Percentiles rank a stretch among this genome's conserved stretches.
phyloP scores from a whole-genome alignment of 805 yeast species.

The Cyberlindnera misumaiensis region DNA sequence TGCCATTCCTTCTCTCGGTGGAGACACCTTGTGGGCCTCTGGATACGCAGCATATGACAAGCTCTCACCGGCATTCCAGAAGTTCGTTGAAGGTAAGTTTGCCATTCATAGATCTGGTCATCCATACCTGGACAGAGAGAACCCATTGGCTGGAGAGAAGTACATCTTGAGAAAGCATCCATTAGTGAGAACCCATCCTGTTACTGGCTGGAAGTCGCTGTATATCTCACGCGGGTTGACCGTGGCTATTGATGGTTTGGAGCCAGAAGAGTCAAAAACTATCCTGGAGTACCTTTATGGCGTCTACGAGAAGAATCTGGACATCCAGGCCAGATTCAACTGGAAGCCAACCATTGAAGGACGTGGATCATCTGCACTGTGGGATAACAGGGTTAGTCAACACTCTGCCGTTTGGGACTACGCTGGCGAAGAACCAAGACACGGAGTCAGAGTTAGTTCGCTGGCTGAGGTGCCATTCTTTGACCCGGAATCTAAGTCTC shows the following conservation, averaged over 20 bases:
- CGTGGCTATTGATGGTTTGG: conserved; percentile 42
- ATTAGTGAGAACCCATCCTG: conserved; percentile 52
- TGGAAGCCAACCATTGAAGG: conserved; percentile 37
- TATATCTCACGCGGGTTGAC: conserved; percentile 44
- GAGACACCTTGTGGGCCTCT: conserved; percentile 49
- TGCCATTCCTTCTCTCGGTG: conserved; percentile 42
- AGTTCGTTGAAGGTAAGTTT: conserved; percentile 46
- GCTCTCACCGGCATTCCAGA: conserved; percentile 43
- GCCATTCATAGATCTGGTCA: conserved; percentile 39
- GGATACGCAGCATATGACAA: conserved; percentile 53
- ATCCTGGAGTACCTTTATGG: conserved; percentile 38
- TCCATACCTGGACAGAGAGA: conserved; percentile 31
- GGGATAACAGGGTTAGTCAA: conserved; percentile 53
- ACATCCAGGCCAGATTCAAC: conserved; percentile 47
- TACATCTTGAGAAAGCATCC: conserved; percentile 49
- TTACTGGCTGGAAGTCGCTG: conserved; percentile 54
- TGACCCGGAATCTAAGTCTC: conserved; percentile 43
- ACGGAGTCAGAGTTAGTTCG: conserved; percentile 46
- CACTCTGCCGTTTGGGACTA: conserved; percentile 48
- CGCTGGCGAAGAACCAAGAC: conserved; percentile 41
- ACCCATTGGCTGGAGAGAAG: conserved; percentile 40
- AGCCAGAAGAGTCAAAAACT: conserved; percentile 39
- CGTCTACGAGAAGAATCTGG: conserved; percentile 42
- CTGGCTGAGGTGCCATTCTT: conserved; percentile 47
- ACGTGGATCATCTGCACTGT: conserved; percentile 44